Conservation (phyloP, 1,284 basidiomycete genomes). For the Cronartium quercuum region DNA sequence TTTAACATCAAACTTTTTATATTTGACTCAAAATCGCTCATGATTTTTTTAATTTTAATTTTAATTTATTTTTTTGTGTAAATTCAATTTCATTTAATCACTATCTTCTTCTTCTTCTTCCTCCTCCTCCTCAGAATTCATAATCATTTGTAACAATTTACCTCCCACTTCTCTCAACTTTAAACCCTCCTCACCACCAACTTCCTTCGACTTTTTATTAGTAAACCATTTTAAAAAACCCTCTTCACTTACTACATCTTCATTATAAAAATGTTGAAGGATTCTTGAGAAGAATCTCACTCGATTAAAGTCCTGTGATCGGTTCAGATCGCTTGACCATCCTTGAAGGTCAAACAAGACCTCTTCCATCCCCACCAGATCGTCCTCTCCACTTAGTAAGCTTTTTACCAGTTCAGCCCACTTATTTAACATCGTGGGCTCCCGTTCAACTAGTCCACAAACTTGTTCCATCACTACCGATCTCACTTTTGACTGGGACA, state of each 20-base stretch:
- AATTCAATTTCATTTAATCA: too few species aligned
- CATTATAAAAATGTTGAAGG: slow-evolving; percentile 51
- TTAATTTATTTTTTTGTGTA: too few species aligned
- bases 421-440: slow-evolving; percentile 44
- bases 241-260: slow-evolving; percentile 51
- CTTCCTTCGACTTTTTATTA: slow-evolving; percentile 41
- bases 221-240: slow-evolving; percentile 51
- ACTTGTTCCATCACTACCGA: slow-evolving; percentile 69
- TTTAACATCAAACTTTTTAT: too few species aligned
- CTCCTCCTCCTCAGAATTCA: slow-evolving; percentile 49
- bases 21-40: too few species aligned
- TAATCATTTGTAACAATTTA: slow-evolving; percentile 50
- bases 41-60: too few species aligned
- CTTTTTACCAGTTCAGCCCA: slow-evolving; percentile 50
- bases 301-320: slow-evolving; percentile 22
- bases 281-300: slow-evolving; percentile 49
- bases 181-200: slow-evolving; percentile 46
- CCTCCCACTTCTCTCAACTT: slow-evolving; percentile 49
- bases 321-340: slow-evolving; percentile 43
- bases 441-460: slow-evolving; percentile 57
- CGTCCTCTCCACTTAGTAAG: slow-evolving; percentile 48
- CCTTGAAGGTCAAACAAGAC: slow-evolving; percentile 46
- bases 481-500: slow-evolving; percentile 67
- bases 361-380: slow-evolving; percentile 47
- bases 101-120: slow-evolving; percentile 49